Evolutionary conservation across 2,329 filamentous ascomycete genomes (phyloP).

Genomic region (Epichloe gansuensis): DNA sequence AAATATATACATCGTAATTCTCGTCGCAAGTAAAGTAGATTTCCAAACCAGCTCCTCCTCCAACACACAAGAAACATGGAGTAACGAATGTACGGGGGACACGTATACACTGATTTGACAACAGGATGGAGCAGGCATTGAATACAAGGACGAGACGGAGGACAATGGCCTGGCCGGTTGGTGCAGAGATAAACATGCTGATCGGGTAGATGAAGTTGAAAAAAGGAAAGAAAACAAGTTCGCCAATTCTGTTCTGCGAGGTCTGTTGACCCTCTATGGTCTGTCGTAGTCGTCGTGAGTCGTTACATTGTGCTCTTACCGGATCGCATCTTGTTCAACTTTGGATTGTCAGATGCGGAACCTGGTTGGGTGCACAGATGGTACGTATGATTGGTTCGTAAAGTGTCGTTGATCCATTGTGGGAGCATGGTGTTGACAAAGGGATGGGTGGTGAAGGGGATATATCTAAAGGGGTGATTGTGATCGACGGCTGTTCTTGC

Average conservation of each 20-base stretch:
- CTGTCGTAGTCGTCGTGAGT: slow-evolving; percentile 6
- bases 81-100: too few relatives aligned
- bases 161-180: not conserved
- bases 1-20: not conserved
- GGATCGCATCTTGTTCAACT: not conserved
- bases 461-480: slow-evolving; percentile 34
- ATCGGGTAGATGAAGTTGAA: slow-evolving; percentile 2
- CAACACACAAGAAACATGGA: too few relatives aligned
- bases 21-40: too few relatives aligned
- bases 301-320: not conserved
- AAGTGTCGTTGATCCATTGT: slow-evolving; percentile 11
- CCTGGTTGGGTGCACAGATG: not conserved
- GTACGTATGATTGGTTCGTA: slow-evolving; percentile 1
- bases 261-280: slow-evolving; percentile 1
- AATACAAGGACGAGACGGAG: not conserved
- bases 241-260: not conserved
- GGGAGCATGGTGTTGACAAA: not conserved
- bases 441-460: not conserved
- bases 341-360: too few relatives aligned
- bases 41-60: too few relatives aligned
- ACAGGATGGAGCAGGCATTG: too few relatives aligned
- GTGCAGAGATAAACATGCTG: not conserved
- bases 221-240: slow-evolving; percentile 6
- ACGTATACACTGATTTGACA: too few relatives aligned
- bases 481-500: slow-evolving; percentile 29